phyloP scores from a whole-genome alignment of 2,329 filamentous ascomycete species.

The Thyridium curvatum region DNA sequence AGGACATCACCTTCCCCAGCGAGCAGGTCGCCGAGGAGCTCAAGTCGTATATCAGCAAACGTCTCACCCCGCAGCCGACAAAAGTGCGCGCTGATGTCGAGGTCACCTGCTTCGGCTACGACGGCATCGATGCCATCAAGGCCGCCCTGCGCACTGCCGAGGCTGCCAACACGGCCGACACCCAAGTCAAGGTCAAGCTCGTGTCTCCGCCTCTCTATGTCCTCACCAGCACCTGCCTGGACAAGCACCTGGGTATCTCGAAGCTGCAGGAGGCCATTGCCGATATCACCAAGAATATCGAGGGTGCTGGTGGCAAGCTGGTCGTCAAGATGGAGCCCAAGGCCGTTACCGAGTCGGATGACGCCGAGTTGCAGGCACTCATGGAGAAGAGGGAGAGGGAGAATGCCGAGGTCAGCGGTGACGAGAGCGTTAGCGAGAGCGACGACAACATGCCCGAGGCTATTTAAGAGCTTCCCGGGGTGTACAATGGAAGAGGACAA shows the following conservation, averaged over 20 bases:
- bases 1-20: slow-evolving; percentile 83
- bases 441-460: slow-evolving; percentile 73
- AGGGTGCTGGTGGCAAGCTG: slow-evolving; percentile 69
- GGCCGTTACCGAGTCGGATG: slow-evolving; percentile 97
- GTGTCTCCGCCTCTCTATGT: slow-evolving; percentile 98
- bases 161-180: slow-evolving; percentile 84
- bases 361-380: slow-evolving; percentile 90
- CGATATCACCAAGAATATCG: slow-evolving; percentile 78
- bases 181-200: slow-evolving; percentile 95
- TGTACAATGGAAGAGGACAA: neutral
- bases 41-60: slow-evolving; percentile 93
- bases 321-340: slow-evolving; percentile 98
- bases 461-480: slow-evolving; percentile 22
- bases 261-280: slow-evolving; percentile 84
- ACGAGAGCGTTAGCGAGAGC: slow-evolving; percentile 92
- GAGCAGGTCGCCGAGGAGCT: slow-evolving; percentile 82
- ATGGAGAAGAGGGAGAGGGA: slow-evolving; percentile 99
- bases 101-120: slow-evolving; percentile 91
- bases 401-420: slow-evolving; percentile 96
- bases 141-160: slow-evolving; percentile 84
- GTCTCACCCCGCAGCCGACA: slow-evolving; percentile 94
- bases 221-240: slow-evolving; percentile 88
- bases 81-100: slow-evolving; percentile 98
- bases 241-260: slow-evolving; percentile 82
- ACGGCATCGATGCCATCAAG: slow-evolving; percentile 98